Evolutionary conservation across 1,284 basidiomycete species (phyloP), one percentile per base, ranked within the genome.

Genomic region (Quambalaria eucalypti): DNA sequence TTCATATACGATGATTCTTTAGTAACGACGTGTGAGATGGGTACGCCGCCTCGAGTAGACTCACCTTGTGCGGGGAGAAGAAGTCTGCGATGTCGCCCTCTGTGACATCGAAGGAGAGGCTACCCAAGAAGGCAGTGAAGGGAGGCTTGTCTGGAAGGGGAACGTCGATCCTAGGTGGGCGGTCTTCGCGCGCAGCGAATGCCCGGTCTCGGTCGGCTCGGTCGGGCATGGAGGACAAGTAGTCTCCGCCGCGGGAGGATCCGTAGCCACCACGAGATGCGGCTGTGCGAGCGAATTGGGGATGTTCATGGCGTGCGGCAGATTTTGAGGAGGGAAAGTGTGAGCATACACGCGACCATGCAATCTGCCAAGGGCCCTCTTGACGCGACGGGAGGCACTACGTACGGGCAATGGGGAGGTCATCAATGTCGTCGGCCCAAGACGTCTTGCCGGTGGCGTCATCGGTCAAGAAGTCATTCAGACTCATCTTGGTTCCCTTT

Each of bases 41-140:
- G 36, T 4, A 39, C n/a, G n/a, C n/a, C n/a, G n/a, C n/a, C n/a
- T n/a, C n/a, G n/a, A n/a, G n/a, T n/a, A 8, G 31, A 48, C 57
- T 23, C 48, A 63, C 55, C 50, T 65, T 65, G 51, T 65, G 51
- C 30, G 74, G 67, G 28, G 65, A 54, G 58, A 77, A 75, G 77
- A 91, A 95, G 29, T 81, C 80, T 56, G 84, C 85, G 40, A 99
- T 78, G 66, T 97, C 90, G 7, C 75, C 76, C 70, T 96, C 91
- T 19, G 84, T 84, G 48, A 90, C 83, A 78, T 98, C 95, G 68
- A 96, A 98, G 2, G 90, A 82, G 51, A 99, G 81, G 78, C 98
- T 98, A 55, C 93, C 95, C 64, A 98, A 82, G 69, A 91, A 98
- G 7, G 89, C 92, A 36, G 92, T 98, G 79, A 84, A 99, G 10